A percentile compares a stretch with the other conserved stretches of the same genome.
Conservation (phyloP, 2,329 filamentous ascomycete genomes). For the Aquanectria penicillioides region DNA sequence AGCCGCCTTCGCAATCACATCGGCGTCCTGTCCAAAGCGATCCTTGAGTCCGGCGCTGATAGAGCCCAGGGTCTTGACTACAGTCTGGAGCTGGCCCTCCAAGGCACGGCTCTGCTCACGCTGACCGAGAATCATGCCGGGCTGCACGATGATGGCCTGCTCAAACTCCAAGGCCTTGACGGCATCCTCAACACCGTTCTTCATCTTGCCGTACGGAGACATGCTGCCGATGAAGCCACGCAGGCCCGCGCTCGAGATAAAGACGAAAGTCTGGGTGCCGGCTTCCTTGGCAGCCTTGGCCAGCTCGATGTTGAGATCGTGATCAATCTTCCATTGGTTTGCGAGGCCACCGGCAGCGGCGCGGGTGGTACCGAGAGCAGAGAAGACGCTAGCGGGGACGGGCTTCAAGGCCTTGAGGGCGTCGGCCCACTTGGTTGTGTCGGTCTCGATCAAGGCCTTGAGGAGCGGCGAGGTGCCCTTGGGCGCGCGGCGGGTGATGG, state of each 20-base stretch:
- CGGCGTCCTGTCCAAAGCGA: constrained; percentile 76
- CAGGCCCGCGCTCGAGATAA: constrained; percentile 71
- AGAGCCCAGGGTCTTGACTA: constrained; percentile 66
- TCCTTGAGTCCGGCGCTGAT: constrained; percentile 69
- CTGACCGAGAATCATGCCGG: constrained; percentile 79
- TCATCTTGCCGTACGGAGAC: constrained; percentile 75
- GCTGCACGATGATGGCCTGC: constrained; percentile 77
- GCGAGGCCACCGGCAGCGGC: constrained; percentile 78
- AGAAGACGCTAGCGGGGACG: constrained; percentile 74
- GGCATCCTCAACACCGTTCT: constrained; percentile 85
- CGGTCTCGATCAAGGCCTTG: constrained; percentile 68
- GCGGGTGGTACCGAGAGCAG: constrained; percentile 82
- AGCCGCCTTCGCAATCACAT: constrained; percentile 76
- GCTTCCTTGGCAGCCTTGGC: constrained; percentile 78
- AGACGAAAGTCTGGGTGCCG: constrained; percentile 79
- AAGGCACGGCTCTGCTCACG: constrained; percentile 69
- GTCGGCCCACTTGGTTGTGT: constrained; percentile 75
- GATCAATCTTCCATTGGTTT: constrained; percentile 87
- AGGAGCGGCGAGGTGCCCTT: constrained; percentile 68
- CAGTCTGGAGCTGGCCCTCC: constrained; percentile 65
- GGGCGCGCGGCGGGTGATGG: constrained; percentile 74
- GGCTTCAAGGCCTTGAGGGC: constrained; percentile 66
- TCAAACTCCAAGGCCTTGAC: constrained; percentile 79
- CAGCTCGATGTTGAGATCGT: constrained; percentile 84
- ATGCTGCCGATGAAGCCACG: constrained; percentile 51